phyloP scores from a whole-genome alignment of 805 yeast species.

The Yarrowia keelungensis region DNA sequence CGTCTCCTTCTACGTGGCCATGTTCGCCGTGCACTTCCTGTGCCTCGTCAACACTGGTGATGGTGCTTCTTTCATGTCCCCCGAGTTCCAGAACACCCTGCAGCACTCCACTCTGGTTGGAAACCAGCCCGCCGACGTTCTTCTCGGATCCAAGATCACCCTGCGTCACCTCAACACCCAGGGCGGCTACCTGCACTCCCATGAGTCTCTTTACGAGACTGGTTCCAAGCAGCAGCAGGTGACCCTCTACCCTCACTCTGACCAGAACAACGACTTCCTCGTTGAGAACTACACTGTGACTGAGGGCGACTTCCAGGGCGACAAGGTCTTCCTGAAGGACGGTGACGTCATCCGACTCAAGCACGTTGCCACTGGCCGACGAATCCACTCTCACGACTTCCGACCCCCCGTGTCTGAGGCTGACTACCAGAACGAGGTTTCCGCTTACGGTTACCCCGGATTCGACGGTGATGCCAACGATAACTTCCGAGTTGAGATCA shows the following conservation, averaged over 20 bases:
- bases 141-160: constrained; percentile 74
- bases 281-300: constrained; percentile 85
- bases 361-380: constrained; percentile 71
- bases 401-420: constrained; percentile 91
- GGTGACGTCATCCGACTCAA: constrained; percentile 68
- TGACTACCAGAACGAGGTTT: constrained; percentile 86
- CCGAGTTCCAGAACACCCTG: constrained; percentile 70
- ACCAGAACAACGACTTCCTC: constrained; percentile 71
- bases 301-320: constrained; percentile 65
- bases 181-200: constrained; percentile 81
- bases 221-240: constrained; percentile 74
- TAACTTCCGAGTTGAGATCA: constrained; percentile 68
- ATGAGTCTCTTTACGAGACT: constrained; percentile 58
- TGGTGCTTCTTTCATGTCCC: constrained; percentile 68
- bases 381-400: constrained; percentile 71
- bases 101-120: constrained; percentile 53
- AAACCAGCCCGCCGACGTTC: constrained; percentile 66
- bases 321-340: constrained; percentile 61
- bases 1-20: constrained; percentile 59
- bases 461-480: constrained; percentile 72
- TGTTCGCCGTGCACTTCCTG: constrained; percentile 65
- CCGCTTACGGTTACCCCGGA: constrained; percentile 69
- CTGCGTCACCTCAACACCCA: constrained; percentile 71
- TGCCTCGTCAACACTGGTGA: constrained; percentile 57
- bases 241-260: constrained; percentile 60